Conservation (phyloP, 1,284 basidiomycete genomes). For the Tilletia setariae region DNA sequence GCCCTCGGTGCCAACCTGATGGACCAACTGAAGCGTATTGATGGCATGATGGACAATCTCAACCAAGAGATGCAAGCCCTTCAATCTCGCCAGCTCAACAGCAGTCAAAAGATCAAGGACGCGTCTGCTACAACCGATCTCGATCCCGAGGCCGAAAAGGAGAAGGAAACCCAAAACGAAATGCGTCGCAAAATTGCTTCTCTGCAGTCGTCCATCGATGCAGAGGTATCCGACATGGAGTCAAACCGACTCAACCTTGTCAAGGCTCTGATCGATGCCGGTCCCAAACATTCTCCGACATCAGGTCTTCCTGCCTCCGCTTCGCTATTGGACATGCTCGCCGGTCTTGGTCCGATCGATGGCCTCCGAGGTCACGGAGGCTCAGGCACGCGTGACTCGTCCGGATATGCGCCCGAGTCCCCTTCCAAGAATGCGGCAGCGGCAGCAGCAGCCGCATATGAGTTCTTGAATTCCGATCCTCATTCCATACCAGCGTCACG, state of each 20-base stretch:
- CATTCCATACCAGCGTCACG: conserved; percentile 14
- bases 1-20: conserved; percentile 45
- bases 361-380: neutral
- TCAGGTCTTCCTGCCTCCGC: conserved; percentile 11
- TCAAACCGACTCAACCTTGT: conserved; percentile 32
- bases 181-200: conserved; percentile 2
- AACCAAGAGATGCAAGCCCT: conserved; percentile 29
- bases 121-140: conserved; percentile 21
- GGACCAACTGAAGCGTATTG: conserved; percentile 39
- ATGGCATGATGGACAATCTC: conserved; percentile 43
- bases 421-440: conserved; percentile 10
- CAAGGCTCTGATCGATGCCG: conserved; percentile 29
- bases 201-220: conserved; percentile 29
- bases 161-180: conserved; percentile 1
- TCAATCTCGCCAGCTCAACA: conserved; percentile 3
- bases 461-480: conserved; percentile 10
- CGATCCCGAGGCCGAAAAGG: conserved; percentile 20
- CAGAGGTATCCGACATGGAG: conserved; percentile 38
- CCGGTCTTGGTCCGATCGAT: neutral
- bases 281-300: conserved; percentile 21
- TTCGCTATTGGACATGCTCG: conserved; percentile 3
- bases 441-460: conserved; percentile 6
- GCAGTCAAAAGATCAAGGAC: conserved; percentile 23
- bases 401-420: neutral
- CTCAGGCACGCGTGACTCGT: neutral